Base-by-base conservation (phyloP, 2,329 filamentous ascomycete genomes). In the Aspergillus sp. region DNA sequence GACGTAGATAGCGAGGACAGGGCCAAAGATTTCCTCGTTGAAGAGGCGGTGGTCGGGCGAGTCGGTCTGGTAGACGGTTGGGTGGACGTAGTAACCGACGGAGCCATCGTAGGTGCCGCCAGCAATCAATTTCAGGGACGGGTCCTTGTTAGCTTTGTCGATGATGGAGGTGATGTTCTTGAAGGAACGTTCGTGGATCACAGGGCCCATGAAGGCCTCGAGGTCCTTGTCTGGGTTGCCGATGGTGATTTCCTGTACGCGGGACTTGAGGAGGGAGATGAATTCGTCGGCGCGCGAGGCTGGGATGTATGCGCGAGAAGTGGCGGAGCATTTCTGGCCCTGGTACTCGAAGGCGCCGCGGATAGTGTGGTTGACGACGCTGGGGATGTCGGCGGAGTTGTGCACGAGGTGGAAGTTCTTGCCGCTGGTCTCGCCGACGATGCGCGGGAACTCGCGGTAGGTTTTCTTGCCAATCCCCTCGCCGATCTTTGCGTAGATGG, bases 391-490 rank as follows among this genome's bases (percentile, higher is more conserved):
- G 39, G 91, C 91, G 3, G 86, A 87, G 45, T 81, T 79, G 79
- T 96, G 91, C 32, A 96, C 76, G 52, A 96, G 77, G 75, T 96
- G 91, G 82, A 93, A 96, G 81, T 96, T 96, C 85, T 96, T 96
- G 72, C 91, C 91, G 59, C 91, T 91, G 26, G 91, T 96, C 81
- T 96, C 91, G 60, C 91, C 91, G 4, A 96, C 90, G 62, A 96
- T 89, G 66, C 91, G 88, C 45, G 91, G 92, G 76, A 97, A 98
- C 66, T 88, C 87, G 62, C 82, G 81, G 79, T 96, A 98, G 51
- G 93, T 91, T 38, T 80, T 81, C 58, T 85, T 89, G 62, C 89
- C 91, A 68, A 92, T 86, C 5, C 90, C 89, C 18, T 96, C 88
- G 41, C 90, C 90, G 67, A 97, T 96, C 73, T 91, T 85, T 17